phyloP scores from a whole-genome alignment of 1,284 basidiomycete genomes.

The Apiotrichum gamsii region DNA sequence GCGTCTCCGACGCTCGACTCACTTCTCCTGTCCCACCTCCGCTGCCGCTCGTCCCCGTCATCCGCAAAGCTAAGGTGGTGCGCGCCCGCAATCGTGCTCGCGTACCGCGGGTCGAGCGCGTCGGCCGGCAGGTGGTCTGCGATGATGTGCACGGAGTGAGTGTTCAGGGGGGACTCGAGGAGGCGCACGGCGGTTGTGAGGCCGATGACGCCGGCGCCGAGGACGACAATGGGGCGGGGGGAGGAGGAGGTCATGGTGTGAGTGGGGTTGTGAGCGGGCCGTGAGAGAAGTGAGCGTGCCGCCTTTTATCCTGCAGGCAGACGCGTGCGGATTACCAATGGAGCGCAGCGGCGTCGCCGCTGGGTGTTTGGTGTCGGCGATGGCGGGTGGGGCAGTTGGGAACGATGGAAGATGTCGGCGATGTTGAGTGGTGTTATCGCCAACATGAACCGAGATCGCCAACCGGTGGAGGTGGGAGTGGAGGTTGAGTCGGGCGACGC shows the following conservation, averaged over 20 bases:
- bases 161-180: slow-evolving; percentile 22
- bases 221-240: slow-evolving; percentile 27
- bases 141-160: slow-evolving; percentile 31
- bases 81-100: slow-evolving; percentile 40
- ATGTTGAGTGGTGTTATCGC: no score
- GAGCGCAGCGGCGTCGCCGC: no score
- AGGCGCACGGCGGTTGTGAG: slow-evolving; percentile 42
- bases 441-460: no score
- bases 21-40: slow-evolving; percentile 37
- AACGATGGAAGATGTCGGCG: no score
- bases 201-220: slow-evolving; percentile 44
- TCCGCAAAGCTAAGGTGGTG: slow-evolving; percentile 47
- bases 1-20: slow-evolving; percentile 4
- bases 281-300: no score
- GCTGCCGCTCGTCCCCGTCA: slow-evolving; percentile 35
- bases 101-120: slow-evolving; percentile 33
- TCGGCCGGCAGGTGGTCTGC: slow-evolving; percentile 39
- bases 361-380: no score
- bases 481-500: no score
- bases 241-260: background rate
- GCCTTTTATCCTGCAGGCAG: no score
- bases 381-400: no score
- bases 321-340: no score
- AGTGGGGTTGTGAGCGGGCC: no score
- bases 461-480: no score